Conservation (phyloP, 768 basidiomycete genomes). For the Trametes elegans region DNA sequence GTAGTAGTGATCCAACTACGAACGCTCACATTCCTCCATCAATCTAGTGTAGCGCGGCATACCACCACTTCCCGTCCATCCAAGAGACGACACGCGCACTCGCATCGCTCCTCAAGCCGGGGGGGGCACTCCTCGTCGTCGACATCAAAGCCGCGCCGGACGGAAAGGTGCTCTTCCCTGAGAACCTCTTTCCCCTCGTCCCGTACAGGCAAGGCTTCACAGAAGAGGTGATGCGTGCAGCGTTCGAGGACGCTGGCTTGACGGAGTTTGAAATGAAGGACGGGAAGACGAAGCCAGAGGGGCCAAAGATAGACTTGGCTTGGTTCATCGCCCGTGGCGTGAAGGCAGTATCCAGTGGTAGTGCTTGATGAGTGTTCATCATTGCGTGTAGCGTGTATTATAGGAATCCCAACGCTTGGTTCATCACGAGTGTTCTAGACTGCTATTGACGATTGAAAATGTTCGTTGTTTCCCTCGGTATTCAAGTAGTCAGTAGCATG, state of each 20-base stretch:
- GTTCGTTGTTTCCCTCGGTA: no score
- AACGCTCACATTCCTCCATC: neutral
- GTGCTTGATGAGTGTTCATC: no score
- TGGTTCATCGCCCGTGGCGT: constrained; percentile 4
- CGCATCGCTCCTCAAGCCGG: constrained; percentile 57
- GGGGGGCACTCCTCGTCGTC: constrained; percentile 56
- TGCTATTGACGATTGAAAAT: no score
- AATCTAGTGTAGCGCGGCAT: constrained; percentile 57
- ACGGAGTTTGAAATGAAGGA: constrained; percentile 40
- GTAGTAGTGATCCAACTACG: neutral
- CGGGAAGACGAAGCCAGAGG: constrained; percentile 23
- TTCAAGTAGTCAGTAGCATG: no score
- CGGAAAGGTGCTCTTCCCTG: constrained; percentile 37
- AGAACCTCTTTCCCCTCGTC: constrained; percentile 43
- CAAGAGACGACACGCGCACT: constrained; percentile 50
- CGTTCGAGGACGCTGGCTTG: constrained; percentile 57
- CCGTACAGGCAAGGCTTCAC: constrained; percentile 54
- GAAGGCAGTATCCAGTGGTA: neutral
- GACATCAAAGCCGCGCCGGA: constrained; percentile 42
- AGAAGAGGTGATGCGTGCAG: constrained; percentile 43
- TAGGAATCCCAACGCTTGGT: no score
- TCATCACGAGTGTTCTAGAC: no score
- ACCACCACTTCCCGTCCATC: constrained; percentile 60
- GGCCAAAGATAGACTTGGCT: constrained; percentile 26
- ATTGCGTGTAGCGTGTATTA: no score